Evolutionary conservation across 2,329 filamentous ascomycete genomes (phyloP), one percentile per base, ranked within the genome.

Genomic region (Didymella exigua): DNA sequence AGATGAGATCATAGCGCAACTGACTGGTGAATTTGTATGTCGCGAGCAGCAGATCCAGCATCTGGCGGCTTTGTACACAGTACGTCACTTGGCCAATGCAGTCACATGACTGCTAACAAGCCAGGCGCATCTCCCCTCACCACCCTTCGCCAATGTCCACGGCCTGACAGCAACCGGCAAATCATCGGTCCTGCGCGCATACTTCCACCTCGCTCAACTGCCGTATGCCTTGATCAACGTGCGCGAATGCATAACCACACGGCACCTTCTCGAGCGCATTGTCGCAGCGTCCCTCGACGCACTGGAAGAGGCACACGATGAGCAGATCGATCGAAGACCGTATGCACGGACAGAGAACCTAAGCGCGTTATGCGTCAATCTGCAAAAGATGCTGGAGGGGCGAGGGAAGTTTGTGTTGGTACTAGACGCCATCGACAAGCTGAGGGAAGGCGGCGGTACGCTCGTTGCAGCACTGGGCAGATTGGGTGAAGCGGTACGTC

Each of bases 151-250:
- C 10, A 86, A 97, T 19, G 75, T 96, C 43, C 87, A 98, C 73
- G 95, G 95, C 45, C 85, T 92, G 26, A 87, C 93, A 67, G 89
- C 91, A 2, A 96, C 93, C 0, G 93, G 92, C 34, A 98, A 98
- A 77, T 90, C 86, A 27, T 84, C 85, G 42, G 82, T 96, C 45
- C 80, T 88, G 3, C 80, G 81, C 52, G 80, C 82, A 3, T 82
- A 91, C 14, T 82, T 96, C 2, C 70, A 82, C 24, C 68, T 71
- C 1, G 77, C 84, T 10, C 62, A 62, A 7, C 67, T 87, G 14
- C 76, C 77, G 21, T 84, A 88, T 65, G 84, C 86, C 31, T 78
- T 89, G 26, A 77, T 93, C 56, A 86, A 85, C 63, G 89, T 86
- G 19, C 79, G 83, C 60, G 90, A 93, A 77, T 93, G 89, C 71